Evolutionary conservation across 805 yeast species (phyloP).

Genomic region (Pichia membranifaciens): DNA sequence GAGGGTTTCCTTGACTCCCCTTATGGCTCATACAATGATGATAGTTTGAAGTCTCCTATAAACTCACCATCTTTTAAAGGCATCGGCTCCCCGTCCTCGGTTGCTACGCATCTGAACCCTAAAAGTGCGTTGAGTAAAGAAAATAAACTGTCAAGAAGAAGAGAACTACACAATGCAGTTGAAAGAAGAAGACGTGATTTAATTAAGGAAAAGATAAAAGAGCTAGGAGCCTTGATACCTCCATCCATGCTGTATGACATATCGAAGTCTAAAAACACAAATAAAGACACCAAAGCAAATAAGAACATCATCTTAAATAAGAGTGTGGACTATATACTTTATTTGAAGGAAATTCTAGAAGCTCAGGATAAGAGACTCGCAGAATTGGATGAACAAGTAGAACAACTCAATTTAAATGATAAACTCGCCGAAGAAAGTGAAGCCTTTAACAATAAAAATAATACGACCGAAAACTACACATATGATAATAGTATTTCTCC

Average conservation of each 20-base stretch:
- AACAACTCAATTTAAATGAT: slow-evolving; percentile 6
- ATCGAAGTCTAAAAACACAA: slow-evolving; percentile 24
- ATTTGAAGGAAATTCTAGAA: slow-evolving; percentile 54
- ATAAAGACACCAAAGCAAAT: slow-evolving; percentile 69
- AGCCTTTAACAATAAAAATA: not conserved
- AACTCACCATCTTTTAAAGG: slow-evolving; percentile 31
- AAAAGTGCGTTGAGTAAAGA: slow-evolving; percentile 45
- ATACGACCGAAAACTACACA: not conserved
- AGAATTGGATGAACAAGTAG: slow-evolving; percentile 35
- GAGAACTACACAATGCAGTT: slow-evolving; percentile 92
- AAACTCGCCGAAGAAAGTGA: slow-evolving; percentile 2
- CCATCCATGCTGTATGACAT: slow-evolving; percentile 52
- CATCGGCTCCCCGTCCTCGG: slow-evolving; percentile 32
- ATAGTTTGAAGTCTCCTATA: slow-evolving; percentile 30
- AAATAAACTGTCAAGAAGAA: slow-evolving; percentile 66
- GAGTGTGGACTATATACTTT: slow-evolving; percentile 73
- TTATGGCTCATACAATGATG: slow-evolving; percentile 30
- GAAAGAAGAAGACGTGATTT: slow-evolving; percentile 88
- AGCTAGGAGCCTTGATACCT: slow-evolving; percentile 75
- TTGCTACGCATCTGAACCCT: slow-evolving; percentile 30
- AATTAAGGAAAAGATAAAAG: slow-evolving; percentile 83
- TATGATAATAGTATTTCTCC: not conserved
- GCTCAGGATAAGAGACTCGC: slow-evolving; percentile 46
- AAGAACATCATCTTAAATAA: slow-evolving; percentile 72
- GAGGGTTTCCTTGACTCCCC: slow-evolving; percentile 32